These are phyloP conservation scores for Starmerella riodocensis DNA, from an alignment of 805 yeast genomes.

Conservation along the genomic window DNA sequence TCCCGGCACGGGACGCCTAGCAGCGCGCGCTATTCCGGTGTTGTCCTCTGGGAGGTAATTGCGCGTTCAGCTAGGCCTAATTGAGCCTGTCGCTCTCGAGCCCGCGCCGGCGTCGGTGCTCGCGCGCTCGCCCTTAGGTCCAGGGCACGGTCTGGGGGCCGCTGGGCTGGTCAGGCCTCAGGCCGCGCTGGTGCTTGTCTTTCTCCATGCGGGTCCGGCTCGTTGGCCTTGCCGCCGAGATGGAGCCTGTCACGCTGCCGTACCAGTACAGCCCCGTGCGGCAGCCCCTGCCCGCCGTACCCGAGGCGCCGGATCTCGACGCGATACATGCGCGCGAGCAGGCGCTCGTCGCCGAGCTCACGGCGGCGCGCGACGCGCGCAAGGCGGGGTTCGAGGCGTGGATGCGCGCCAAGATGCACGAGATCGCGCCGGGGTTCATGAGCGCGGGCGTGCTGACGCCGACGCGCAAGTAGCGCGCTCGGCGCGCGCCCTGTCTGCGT, in stretches of 20 bases:
- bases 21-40: no score
- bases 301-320: constrained; percentile 1
- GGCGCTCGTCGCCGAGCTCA: constrained; percentile 11
- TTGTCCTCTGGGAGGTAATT: no score
- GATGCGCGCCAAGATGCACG: constrained; percentile 22
- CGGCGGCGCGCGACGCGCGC: constrained; percentile 23
- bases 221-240: constrained; percentile 2
- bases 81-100: no score
- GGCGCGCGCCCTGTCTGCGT: no score
- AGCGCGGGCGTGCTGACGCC: constrained; percentile 17
- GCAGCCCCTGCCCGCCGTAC: constrained; percentile 11
- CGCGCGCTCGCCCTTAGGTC: no score
- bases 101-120: no score
- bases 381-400: constrained; percentile 25
- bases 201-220: not conserved
- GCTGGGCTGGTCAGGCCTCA: no score
- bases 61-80: no score
- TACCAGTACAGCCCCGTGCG: constrained; percentile 3
- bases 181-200: not conserved
- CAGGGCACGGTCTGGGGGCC: no score
- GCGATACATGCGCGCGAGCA: not conserved
- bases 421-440: constrained; percentile 30
- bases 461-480: not conserved
- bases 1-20: no score
- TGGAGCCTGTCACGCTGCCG: constrained; percentile 15